Evolutionary conservation across 192 early-diverging fungal genomes (phyloP), one percentile per base, ranked within the genome.

Genomic region (Backusella sp.): DNA sequence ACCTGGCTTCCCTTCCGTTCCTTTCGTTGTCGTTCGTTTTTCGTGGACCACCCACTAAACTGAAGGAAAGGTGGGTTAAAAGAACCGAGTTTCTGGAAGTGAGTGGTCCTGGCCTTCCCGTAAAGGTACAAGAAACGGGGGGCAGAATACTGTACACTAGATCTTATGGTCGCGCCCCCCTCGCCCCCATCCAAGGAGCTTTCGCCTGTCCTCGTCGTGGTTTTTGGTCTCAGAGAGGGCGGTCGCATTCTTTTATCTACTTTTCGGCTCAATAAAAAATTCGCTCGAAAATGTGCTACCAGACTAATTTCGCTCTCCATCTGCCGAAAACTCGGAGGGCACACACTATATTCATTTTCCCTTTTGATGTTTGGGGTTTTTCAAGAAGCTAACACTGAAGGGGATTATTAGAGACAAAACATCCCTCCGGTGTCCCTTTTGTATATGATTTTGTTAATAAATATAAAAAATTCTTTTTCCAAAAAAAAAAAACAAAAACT

Each of bases 141-240:
- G 12, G 56, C 56, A 62, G 56, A 62, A 62, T 62, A 62, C 56
- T 62, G 56, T 62, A 62, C 56, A 62, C 56, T 62, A 62, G 56
- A 62, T 62, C 56, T 62, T 62, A 62, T 62, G 56, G 56, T 14
- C 23, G 23, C 56, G n/a, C 52, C 52, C 56, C 9, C 21, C 56
- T 26, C 56, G 9, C 23, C 53, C n/a, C 21, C 21, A n/a, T 17
- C n/a, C 56, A 59, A 59, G 21, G 21, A 11, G 2, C 4, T 21
- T 21, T 6, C 1, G 21, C 7, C 23, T 23, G 1, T 59, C 9
- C 12, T 26, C 1, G 1, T 21, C 6, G 52, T 11, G n/a, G 7
- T 12, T 59, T 59, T 59, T 59, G 21, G 9, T 11, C 26, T 21
- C 21, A 59, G 1, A 59, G 3, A 19, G 46, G 46, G 5, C 6